Percentiles rank a stretch among this genome's conserved stretches.
Evolutionary conservation across 2,329 filamentous ascomycete genomes (phyloP).

Genomic region (Fusarium temperatum): DNA sequence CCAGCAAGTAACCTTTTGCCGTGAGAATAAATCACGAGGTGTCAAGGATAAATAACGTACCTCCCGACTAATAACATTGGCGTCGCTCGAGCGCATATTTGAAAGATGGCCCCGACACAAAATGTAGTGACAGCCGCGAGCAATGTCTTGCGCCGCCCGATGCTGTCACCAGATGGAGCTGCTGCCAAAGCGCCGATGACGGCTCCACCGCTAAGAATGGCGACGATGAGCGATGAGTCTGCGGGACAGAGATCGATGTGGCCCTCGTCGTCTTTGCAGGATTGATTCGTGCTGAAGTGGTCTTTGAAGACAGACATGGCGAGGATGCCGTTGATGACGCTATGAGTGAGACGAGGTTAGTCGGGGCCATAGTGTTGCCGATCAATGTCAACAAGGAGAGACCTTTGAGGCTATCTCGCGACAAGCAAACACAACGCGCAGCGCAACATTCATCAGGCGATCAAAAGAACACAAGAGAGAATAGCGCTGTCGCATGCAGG

Average conservation of each 20-base stretch:
- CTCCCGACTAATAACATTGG: slow-evolving; percentile 70
- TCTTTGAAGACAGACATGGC: slow-evolving; percentile 74
- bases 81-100: slow-evolving; percentile 70
- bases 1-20: slow-evolving; percentile 69
- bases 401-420: not conserved
- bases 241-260: slow-evolving; percentile 59
- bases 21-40: not conserved
- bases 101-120: slow-evolving; percentile 75
- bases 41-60: slow-evolving; percentile 51
- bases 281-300: slow-evolving; percentile 68
- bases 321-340: slow-evolving; percentile 74
- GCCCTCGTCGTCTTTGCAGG: slow-evolving; percentile 51
- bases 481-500: not conserved
- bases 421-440: not conserved
- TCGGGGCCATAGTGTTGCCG: not conserved
- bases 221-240: slow-evolving; percentile 78
- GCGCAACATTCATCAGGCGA: not conserved
- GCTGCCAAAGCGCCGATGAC: slow-evolving; percentile 76
- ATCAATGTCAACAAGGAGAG: slow-evolving; percentile 12
- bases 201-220: slow-evolving; percentile 84
- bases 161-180: slow-evolving; percentile 73
- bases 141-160: slow-evolving; percentile 76
- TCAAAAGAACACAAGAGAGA: too few species aligned
- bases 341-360: slow-evolving; percentile 34
- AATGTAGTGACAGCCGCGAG: slow-evolving; percentile 73